A percentile compares a stretch with the other conserved stretches of the same genome.
Evolutionary conservation across 768 basidiomycete genomes (phyloP).

Genomic region (Polyporus arcularius): DNA sequence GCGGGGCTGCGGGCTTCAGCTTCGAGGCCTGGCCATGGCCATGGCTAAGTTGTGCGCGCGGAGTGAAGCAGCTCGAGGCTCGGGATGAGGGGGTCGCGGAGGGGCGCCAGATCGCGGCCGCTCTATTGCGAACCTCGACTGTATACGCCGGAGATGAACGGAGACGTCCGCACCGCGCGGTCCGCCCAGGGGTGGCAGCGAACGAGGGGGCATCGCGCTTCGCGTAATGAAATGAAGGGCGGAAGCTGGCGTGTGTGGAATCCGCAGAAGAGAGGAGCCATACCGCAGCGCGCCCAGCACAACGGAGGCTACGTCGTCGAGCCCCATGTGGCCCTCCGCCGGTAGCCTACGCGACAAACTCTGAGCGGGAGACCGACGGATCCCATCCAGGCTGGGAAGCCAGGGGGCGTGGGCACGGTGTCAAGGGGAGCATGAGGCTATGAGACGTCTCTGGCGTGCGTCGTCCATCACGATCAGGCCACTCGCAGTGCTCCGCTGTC

Average conservation of each 20-base stretch:
- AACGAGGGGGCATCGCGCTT: neutral
- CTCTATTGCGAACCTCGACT: neutral
- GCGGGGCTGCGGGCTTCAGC: too few relatives aligned
- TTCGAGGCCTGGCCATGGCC: neutral
- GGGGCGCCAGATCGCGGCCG: neutral
- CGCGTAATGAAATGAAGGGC: too few relatives aligned
- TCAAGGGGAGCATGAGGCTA: slow-evolving; percentile 16
- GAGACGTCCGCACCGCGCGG: neutral
- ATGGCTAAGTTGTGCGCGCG: neutral
- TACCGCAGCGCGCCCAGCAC: neutral
- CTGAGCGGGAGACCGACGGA: neutral
- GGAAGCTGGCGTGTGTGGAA: too few relatives aligned
- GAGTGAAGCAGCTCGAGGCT: neutral
- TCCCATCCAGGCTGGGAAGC: neutral
- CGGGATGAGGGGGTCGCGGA: neutral
- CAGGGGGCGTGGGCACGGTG: neutral
- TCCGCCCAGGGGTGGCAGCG: neutral
- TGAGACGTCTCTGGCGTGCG: slow-evolving; percentile 7
- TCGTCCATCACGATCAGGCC: neutral
- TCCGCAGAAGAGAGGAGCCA: neutral
- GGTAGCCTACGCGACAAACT: neutral
- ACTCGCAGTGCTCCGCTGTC: neutral
- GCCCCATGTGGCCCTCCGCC: neutral
- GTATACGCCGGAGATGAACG: neutral
- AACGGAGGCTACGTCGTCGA: neutral